These are phyloP conservation scores for Novymonas esmeraldas DNA, from an alignment of 208 protist genomes.

Conservation along the genomic window DNA sequence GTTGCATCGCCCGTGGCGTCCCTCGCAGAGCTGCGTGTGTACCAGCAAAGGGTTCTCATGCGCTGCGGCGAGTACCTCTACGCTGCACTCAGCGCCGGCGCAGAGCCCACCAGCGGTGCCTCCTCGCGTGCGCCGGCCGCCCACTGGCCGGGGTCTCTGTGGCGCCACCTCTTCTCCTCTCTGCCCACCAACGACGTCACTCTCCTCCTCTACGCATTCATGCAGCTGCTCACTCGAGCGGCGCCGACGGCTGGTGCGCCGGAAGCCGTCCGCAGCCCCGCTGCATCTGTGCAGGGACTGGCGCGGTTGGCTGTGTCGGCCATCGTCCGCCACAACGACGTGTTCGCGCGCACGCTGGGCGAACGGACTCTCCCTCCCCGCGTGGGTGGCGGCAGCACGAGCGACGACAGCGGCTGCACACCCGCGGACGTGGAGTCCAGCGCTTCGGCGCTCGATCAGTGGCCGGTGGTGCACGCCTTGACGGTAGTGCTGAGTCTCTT, in stretches of 20 bases:
- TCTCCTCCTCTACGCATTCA: conserved; percentile 17
- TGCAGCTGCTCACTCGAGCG: conserved; percentile 18
- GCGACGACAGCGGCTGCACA: background rate
- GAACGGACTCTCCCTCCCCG: conserved; percentile 6
- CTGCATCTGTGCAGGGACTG: background rate
- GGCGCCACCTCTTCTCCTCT: conserved; percentile 12
- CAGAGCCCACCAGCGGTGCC: background rate
- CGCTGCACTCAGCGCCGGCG: conserved; percentile 3
- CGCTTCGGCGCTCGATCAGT: conserved; percentile 16
- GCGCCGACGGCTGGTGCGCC: background rate
- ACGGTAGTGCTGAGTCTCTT: conserved; percentile 23
- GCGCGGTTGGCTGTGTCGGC: background rate
- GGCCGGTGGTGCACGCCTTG: conserved; percentile 29
- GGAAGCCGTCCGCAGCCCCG: background rate
- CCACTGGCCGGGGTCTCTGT: background rate
- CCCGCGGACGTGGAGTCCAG: background rate
- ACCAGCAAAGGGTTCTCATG: conserved; percentile 14
- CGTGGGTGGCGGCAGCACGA: background rate
- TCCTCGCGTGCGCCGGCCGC: background rate
- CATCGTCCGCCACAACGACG: conserved; percentile 11
- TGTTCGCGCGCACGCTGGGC: conserved; percentile 7
- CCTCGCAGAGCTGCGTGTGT: conserved; percentile 9
- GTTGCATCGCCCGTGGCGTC: background rate
- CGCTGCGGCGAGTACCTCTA: conserved; percentile 16
- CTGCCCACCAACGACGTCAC: conserved; percentile 22